Percentiles rank a stretch among this genome's conserved stretches.
Conservation (phyloP, 2,329 filamentous ascomycete species). For the Aschersonia sp. region DNA sequence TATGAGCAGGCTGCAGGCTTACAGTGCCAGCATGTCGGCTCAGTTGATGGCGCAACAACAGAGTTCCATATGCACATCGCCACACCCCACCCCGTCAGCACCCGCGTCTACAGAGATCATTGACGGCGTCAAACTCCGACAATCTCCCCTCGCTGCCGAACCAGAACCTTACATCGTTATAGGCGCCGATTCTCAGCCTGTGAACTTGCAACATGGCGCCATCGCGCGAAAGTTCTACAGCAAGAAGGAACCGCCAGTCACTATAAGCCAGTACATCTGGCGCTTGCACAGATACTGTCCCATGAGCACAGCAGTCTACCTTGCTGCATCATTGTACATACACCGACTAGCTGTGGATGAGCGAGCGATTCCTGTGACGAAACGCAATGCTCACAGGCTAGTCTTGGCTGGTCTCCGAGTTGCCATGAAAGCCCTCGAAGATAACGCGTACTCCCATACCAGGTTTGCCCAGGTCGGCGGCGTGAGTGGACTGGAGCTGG, state of each 20-base stretch:
- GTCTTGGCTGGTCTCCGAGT: constrained; percentile 73
- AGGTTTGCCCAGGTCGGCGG: constrained; percentile 80
- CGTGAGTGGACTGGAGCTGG: constrained; percentile 68
- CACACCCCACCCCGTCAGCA: background rate
- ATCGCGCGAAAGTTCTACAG: constrained; percentile 90
- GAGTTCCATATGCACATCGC: background rate
- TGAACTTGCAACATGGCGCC: constrained; percentile 66
- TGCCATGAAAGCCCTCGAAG: constrained; percentile 90
- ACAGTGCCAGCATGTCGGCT: constrained; percentile 12
- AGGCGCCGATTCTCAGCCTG: constrained; percentile 55
- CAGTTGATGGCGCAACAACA: constrained; percentile 9
- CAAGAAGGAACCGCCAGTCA: constrained; percentile 71
- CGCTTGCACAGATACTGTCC: constrained; percentile 85
- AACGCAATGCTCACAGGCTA: constrained; percentile 73
- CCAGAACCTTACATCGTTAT: constrained; percentile 43
- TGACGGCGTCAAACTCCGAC: constrained; percentile 40
- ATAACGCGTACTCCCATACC: constrained; percentile 72
- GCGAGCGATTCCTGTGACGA: constrained; percentile 64
- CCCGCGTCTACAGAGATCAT: constrained; percentile 20
- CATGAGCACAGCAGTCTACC: constrained; percentile 85
- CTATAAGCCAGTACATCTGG: constrained; percentile 69
- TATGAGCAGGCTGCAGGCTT: constrained; percentile 11
- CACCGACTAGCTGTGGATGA: constrained; percentile 68
- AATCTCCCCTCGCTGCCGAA: constrained; percentile 11
- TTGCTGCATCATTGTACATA: constrained; percentile 80